phyloP scores from a whole-genome alignment of 371 early-diverging fungal species.

The Umbelopsis sp. region DNA sequence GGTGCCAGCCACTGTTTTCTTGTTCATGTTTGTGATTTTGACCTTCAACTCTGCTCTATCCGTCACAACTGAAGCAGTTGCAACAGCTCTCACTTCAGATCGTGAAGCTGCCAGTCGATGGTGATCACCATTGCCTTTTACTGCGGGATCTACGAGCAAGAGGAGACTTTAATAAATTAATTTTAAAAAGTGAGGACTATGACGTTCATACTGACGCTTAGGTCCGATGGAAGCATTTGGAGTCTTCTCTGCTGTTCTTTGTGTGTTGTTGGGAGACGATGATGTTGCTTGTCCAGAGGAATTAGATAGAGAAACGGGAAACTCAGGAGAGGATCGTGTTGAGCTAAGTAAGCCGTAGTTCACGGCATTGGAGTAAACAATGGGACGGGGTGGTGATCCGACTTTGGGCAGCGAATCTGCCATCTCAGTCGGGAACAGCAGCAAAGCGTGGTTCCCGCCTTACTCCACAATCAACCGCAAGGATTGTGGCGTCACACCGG shows the following conservation, averaged over 20 bases:
- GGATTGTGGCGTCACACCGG: no score
- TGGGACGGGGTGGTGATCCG: not conserved
- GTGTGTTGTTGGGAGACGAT: not conserved
- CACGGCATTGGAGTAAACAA: not conserved
- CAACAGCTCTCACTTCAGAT: not conserved
- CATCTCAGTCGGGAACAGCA: not conserved
- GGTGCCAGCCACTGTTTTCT: constrained; percentile 23
- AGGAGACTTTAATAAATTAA: not conserved
- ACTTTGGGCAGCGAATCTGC: constrained; percentile 1
- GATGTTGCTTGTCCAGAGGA: not conserved
- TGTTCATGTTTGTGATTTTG: constrained; percentile 21
- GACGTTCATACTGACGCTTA: not conserved
- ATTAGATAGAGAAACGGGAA: not conserved
- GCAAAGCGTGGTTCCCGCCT: no score
- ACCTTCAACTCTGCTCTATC: constrained; percentile 21
- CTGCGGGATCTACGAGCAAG: not conserved
- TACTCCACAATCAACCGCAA: no score
- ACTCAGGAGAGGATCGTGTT: not conserved
- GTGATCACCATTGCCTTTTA: no score
- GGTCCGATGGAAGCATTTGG: not conserved
- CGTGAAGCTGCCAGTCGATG: not conserved
- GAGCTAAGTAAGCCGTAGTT: not conserved
- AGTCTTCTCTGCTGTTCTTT: not conserved
- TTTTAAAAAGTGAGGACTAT: no score
- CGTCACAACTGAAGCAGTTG: not conserved